Evolutionary conservation across 163 green algal genomes (phyloP).

Genomic region (Prototheca cutis): DNA sequence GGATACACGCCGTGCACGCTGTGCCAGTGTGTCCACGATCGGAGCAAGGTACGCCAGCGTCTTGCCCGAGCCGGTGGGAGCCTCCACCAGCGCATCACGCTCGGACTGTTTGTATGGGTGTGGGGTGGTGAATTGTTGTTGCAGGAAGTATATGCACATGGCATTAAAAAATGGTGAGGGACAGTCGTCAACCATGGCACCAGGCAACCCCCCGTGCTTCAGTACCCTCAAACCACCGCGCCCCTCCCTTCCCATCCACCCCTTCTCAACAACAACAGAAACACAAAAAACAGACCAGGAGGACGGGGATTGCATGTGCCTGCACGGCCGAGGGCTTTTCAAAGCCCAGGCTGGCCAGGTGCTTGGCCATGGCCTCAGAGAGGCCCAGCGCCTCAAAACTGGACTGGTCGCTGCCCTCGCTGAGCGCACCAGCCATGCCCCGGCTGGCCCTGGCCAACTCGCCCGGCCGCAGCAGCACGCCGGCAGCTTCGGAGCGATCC

Average conservation of each 20-base stretch:
- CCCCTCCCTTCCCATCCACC: no score
- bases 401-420: not conserved
- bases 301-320: constrained; percentile 27
- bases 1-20: constrained; percentile 28
- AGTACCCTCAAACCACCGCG: no score
- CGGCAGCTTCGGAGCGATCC: not conserved
- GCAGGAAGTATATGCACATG: no score
- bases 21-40: constrained; percentile 45
- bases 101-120: constrained; percentile 16
- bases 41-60: constrained; percentile 64
- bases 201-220: no score
- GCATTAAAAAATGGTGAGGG: no score
- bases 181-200: no score
- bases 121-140: no score
- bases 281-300: constrained; percentile 25
- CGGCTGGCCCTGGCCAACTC: not conserved
- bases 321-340: constrained; percentile 38
- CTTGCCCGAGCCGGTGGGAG: constrained; percentile 67
- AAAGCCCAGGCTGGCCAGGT: constrained; percentile 33
- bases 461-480: not conserved
- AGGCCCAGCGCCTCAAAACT: constrained; percentile 39
- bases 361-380: constrained; percentile 21
- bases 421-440: not conserved
- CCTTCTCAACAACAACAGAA: not conserved
- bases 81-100: constrained; percentile 48